Evolutionary conservation across 139 green algal species (phyloP).

Genomic region (Desmodesmus armatus): DNA sequence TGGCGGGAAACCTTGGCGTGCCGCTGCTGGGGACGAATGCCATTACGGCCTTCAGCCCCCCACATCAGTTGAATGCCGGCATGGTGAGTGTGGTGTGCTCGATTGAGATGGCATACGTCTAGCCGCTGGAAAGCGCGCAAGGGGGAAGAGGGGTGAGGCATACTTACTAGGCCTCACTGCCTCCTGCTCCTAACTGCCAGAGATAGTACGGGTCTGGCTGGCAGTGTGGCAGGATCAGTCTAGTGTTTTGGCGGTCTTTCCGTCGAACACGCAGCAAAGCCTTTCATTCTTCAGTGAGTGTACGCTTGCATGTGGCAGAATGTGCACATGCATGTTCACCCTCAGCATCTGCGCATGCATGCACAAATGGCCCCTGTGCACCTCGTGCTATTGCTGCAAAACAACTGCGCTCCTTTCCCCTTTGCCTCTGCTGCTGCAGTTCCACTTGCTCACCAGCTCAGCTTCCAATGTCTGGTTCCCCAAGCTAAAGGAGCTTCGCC

Average conservation of each 20-base stretch:
- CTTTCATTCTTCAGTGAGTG: no score
- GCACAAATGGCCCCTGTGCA: no score
- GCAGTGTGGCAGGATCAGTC: no score
- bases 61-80: background rate
- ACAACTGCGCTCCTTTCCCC: background rate
- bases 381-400: background rate
- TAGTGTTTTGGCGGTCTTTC: no score
- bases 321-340: no score
- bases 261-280: no score
- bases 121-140: no score
- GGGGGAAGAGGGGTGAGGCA: no score
- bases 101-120: background rate
- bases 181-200: no score
- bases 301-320: no score
- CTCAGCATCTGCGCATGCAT: no score
- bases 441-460: background rate
- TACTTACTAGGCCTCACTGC: background rate
- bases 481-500: background rate
- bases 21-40: conserved; percentile 15
- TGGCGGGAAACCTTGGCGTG: conserved; percentile 11
- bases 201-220: no score
- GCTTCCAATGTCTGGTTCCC: conserved; percentile 17
- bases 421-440: background rate
- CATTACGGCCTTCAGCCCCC: conserved; percentile 4
- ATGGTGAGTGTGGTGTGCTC: background rate